Conservation (phyloP, 1,284 basidiomycete genomes). For the Inonotus hispidus region DNA sequence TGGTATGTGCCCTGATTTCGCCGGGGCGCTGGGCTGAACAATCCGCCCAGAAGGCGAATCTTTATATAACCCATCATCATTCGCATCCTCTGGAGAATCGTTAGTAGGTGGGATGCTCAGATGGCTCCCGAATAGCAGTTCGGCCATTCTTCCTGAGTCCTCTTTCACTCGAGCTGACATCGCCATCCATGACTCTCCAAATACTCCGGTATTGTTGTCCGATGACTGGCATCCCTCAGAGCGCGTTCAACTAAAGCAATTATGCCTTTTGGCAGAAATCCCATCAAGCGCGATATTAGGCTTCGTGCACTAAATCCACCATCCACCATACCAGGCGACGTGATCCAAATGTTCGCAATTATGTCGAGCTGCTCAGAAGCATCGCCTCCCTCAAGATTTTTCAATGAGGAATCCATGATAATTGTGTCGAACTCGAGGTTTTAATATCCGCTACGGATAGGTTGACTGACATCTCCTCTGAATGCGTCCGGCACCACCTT, state of each 20-base stretch:
- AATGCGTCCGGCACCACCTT: conserved; percentile 14
- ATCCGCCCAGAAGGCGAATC: neutral
- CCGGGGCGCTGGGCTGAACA: too few relatives aligned
- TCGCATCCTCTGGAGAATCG: neutral
- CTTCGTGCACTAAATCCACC: conserved; percentile 2
- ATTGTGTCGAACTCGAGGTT: conserved; percentile 5
- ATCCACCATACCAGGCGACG: conserved; percentile 1
- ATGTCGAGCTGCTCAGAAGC: neutral
- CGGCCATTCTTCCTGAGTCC: conserved; percentile 9
- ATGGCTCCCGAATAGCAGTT: conserved; percentile 14
- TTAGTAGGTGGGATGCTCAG: neutral
- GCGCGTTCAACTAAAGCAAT: conserved; percentile 10
- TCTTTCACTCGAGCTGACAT: conserved; percentile 15
- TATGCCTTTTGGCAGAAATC: conserved; percentile 13
- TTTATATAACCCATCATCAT: neutral
- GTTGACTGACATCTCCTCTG: conserved; percentile 4
- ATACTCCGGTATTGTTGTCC: neutral
- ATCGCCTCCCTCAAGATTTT: conserved; percentile 14
- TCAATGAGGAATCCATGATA: conserved; percentile 7
- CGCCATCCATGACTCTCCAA: conserved; percentile 8
- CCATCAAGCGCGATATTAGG: conserved; percentile 1
- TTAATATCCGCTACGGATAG: neutral
- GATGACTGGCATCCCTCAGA: conserved; percentile 1
- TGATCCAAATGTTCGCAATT: conserved; percentile 6
- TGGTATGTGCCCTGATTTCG: neutral